Base-by-base conservation (phyloP, 148 eudicot genomes). In the Diospyros lotus region DNA sequence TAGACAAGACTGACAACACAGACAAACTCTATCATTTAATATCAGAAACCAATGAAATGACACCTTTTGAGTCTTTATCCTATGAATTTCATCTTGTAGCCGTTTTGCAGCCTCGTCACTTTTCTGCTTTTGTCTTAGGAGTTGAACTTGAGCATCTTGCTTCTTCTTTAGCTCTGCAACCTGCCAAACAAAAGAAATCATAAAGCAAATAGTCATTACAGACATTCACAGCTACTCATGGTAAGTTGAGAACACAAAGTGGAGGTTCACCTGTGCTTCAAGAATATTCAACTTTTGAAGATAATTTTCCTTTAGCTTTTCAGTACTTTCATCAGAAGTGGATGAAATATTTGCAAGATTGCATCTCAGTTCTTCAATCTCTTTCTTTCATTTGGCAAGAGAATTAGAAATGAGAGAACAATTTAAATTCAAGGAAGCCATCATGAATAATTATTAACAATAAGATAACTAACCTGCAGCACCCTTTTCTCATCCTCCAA, bases 61-160 rank as follows among this genome's bases (percentile, higher is more conserved):
- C 14, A 92, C 99, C 99, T 96, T 96, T 66, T 91, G 98, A 5
- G 95, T 79, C 90, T 91, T 96, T 73, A 96, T 96, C 50, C 95
- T 89, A 6, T 96, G 99, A 69, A 96, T 96, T 80, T 96, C 99
- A 75, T 96, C 99, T 66, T 93, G 98, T 54, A 96, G 82, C 71
- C 94, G 77, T 75, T 79, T 96, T 64, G 99, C 98, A 63, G 99
- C 99, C 66, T 96, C 99, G 55, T 96, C 99, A 62, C 99, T 91
- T 75, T 86, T 96, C 72, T 96, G 99, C 66, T 96, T 96, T 77
- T 96, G 98, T 80, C 95, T 81, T 64, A 93, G 69, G 15, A 96
- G 82, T 81, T 96, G 99, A 81, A 97, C 90, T 82, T 96, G 99
- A 72, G 95, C 97, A 80, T 96, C 99, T 81, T 96, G 99, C 73